Percentiles rank a stretch among this genome's conserved stretches.
These are phyloP conservation scores for Rhizoclosmatium globosum DNA, from an alignment of 192 early-diverging fungal species.

Conservation along the genomic window DNA sequence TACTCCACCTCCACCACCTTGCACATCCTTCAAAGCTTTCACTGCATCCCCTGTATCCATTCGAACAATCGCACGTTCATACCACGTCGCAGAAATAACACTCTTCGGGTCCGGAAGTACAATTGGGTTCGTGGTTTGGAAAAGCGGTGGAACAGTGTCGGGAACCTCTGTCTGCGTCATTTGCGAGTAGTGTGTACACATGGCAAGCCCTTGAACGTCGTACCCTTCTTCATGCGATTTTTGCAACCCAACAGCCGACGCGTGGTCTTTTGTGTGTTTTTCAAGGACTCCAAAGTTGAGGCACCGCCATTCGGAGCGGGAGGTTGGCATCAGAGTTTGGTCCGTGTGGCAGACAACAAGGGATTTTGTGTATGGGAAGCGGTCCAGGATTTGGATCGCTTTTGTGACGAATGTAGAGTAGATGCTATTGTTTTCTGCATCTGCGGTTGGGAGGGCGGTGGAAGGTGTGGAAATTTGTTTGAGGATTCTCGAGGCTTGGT, in stretches of 20 bases:
- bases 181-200: conserved; percentile 54
- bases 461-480: not conserved
- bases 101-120: conserved; percentile 39
- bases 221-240: conserved; percentile 30
- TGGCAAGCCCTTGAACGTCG: conserved; percentile 34
- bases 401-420: conserved; percentile 4
- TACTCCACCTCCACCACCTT: conserved; percentile 44
- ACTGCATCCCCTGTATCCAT: conserved; percentile 36
- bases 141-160: conserved; percentile 29
- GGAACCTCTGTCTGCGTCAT: conserved; percentile 41
- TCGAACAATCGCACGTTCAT: conserved; percentile 57
- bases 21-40: conserved; percentile 41
- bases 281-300: conserved; percentile 52
- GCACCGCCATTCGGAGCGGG: conserved; percentile 51
- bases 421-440: not conserved
- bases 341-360: conserved; percentile 64
- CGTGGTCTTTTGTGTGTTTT: conserved; percentile 15
- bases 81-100: conserved; percentile 48
- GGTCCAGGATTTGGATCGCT: conserved; percentile 30
- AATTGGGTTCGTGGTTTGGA: conserved; percentile 61
- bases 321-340: conserved; percentile 49
- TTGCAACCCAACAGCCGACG: not conserved
- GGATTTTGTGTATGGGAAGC: conserved; percentile 50
- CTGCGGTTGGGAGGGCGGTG: conserved; percentile 6
- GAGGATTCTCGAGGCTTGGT: conserved; percentile 52